These are phyloP conservation scores for Pyrrhoderma lamaoense DNA, from an alignment of 1,284 basidiomycete species.

Conservation along the genomic window DNA sequence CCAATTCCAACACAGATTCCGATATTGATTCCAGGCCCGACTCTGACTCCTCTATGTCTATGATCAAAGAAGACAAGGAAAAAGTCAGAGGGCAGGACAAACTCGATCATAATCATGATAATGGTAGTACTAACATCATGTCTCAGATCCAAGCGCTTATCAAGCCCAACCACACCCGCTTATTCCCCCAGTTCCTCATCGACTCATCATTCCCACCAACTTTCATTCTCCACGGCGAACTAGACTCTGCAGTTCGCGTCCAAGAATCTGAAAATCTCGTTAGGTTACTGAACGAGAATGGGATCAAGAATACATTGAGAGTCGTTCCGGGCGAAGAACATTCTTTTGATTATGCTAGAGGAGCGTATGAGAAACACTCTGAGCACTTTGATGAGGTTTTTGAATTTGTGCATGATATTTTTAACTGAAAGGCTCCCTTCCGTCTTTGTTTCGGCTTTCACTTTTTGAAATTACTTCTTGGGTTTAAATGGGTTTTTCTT, in stretches of 20 bases:
- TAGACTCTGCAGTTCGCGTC: slow-evolving; percentile 45
- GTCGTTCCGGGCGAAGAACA: slow-evolving; percentile 46
- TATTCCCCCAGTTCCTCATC: slow-evolving; percentile 50
- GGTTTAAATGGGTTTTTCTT: no score
- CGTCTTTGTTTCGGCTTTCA: no score
- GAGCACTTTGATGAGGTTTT: slow-evolving; percentile 19
- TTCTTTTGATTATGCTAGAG: slow-evolving; percentile 33
- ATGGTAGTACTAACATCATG: background rate
- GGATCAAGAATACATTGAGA: slow-evolving; percentile 33
- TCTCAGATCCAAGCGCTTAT: slow-evolving; percentile 23
- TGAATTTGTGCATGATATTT: slow-evolving; percentile 3
- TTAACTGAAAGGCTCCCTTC: no score
- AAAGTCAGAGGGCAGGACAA: slow-evolving; percentile 18
- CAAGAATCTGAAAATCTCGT: slow-evolving; percentile 40
- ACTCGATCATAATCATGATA: background rate
- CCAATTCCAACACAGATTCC: no score
- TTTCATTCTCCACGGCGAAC: slow-evolving; percentile 46
- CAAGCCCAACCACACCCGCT: slow-evolving; percentile 30
- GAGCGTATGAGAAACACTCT: slow-evolving; percentile 9
- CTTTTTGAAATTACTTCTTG: no score
- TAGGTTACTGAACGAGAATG: slow-evolving; percentile 31
- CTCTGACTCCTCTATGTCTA: no score
- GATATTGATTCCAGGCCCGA: no score
- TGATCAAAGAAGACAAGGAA: no score
- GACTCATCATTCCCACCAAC: slow-evolving; percentile 43